These are phyloP conservation scores for Magnolia officinalis DNA, from an alignment of 164 flowering plant genomes.

Conservation along the genomic window DNA sequence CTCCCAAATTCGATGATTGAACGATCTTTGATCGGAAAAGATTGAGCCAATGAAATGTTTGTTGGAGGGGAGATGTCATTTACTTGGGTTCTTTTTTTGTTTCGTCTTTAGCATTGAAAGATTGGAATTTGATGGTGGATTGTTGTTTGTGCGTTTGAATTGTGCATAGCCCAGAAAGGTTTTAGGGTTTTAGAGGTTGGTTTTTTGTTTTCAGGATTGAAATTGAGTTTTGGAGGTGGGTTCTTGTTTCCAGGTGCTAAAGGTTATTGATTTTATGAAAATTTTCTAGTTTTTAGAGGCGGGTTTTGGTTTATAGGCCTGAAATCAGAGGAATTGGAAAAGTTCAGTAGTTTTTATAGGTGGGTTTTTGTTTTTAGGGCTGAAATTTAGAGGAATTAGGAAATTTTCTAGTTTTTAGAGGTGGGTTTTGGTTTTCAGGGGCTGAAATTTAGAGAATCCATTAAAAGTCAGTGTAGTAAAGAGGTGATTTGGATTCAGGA, in stretches of 20 bases:
- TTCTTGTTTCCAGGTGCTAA: background rate
- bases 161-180: background rate
- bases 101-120: background rate
- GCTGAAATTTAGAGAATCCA: background rate
- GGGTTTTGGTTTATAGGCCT: conserved; percentile 4
- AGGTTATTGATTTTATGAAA: background rate
- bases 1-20: conserved; percentile 1
- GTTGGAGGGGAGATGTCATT: background rate
- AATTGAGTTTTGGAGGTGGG: background rate
- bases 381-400: background rate
- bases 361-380: conserved; percentile 4
- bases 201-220: conserved; percentile 3
- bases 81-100: background rate
- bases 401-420: background rate
- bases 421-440: conserved; percentile 1
- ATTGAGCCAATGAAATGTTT: background rate
- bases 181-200: conserved; percentile 4
- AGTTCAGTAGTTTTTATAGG: background rate
- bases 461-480: no score
- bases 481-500: background rate
- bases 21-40: background rate
- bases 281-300: conserved; percentile 1
- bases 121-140: conserved; percentile 4
- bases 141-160: background rate
- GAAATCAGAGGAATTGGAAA: background rate